Conservation (phyloP, 2,329 filamentous ascomycete species). For the Thermothelomyces thermophilus region DNA sequence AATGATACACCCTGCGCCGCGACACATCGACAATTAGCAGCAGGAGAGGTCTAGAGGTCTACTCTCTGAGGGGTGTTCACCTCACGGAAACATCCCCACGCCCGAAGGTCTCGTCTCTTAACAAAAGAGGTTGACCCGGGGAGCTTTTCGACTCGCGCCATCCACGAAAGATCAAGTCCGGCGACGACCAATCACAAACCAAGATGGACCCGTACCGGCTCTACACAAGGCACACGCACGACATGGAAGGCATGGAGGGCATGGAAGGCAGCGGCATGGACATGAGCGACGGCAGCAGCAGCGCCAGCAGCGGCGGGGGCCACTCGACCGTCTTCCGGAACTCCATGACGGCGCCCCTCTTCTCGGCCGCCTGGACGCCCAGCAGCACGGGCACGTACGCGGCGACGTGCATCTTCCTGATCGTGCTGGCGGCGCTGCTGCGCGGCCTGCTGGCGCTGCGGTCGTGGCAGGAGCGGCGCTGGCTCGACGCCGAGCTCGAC, state of each 20-base stretch:
- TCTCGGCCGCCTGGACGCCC: slow-evolving; percentile 67
- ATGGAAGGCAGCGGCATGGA: neutral
- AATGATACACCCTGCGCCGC: no score
- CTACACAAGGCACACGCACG: neutral
- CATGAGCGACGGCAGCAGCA: neutral
- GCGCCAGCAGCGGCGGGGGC: slow-evolving; percentile 32
- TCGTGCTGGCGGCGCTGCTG: slow-evolving; percentile 64
- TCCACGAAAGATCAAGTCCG: neutral
- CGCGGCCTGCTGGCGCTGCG: slow-evolving; percentile 68
- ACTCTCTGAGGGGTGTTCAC: no score
- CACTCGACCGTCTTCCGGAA: slow-evolving; percentile 51
- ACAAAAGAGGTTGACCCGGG: no score
- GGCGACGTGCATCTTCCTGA: slow-evolving; percentile 85
- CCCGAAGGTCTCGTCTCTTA: no score
- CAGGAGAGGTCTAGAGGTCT: no score
- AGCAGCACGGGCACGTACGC: slow-evolving; percentile 64
- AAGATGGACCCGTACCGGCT: neutral
- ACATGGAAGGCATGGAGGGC: neutral
- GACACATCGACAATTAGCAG: no score
- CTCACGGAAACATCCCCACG: no score
- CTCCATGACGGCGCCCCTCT: slow-evolving; percentile 43
- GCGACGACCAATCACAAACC: neutral
- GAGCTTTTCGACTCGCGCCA: neutral
- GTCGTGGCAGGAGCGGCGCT: slow-evolving; percentile 53
- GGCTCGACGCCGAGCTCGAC: slow-evolving; percentile 64